These are phyloP conservation scores for Argentina anserina DNA, from an alignment of 306 rosid species.

Conservation along the genomic window DNA sequence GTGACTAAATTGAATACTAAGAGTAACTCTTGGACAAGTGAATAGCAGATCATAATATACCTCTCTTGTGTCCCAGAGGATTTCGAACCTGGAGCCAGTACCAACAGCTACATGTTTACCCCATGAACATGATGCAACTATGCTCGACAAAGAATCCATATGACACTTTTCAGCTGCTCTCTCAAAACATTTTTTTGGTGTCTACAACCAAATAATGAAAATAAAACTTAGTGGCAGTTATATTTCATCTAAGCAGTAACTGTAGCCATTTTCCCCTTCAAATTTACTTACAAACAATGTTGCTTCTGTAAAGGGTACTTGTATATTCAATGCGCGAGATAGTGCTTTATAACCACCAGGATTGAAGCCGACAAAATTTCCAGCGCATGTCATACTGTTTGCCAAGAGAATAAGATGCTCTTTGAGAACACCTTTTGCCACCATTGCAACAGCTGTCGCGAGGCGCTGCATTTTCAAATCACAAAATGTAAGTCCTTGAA, in stretches of 20 bases:
- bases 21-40: not conserved
- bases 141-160: constrained; percentile 66
- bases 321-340: constrained; percentile 59
- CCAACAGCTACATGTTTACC: constrained; percentile 91
- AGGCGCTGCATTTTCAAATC: constrained; percentile 61
- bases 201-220: constrained; percentile 42
- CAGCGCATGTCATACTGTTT: constrained; percentile 89
- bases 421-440: constrained; percentile 89
- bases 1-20: constrained; percentile 11
- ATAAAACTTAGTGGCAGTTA: constrained; percentile 14
- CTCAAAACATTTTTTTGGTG: constrained; percentile 88
- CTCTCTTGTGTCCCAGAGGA: constrained; percentile 74
- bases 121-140: constrained; percentile 97
- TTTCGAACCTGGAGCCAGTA: constrained; percentile 84
- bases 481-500: not conserved
- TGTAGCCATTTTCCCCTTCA: constrained; percentile 5
- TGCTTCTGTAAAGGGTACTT: constrained; percentile 95
- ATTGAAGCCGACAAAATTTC: constrained; percentile 82
- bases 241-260: constrained; percentile 10
- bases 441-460: constrained; percentile 70
- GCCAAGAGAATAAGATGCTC: constrained; percentile 92
- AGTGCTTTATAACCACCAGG: constrained; percentile 85
- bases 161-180: constrained; percentile 90
- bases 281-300: constrained; percentile 69
- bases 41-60: constrained; percentile 30